Conservation (phyloP, 1,139 yeast species). For the Geotrichum phurueaensis region DNA sequence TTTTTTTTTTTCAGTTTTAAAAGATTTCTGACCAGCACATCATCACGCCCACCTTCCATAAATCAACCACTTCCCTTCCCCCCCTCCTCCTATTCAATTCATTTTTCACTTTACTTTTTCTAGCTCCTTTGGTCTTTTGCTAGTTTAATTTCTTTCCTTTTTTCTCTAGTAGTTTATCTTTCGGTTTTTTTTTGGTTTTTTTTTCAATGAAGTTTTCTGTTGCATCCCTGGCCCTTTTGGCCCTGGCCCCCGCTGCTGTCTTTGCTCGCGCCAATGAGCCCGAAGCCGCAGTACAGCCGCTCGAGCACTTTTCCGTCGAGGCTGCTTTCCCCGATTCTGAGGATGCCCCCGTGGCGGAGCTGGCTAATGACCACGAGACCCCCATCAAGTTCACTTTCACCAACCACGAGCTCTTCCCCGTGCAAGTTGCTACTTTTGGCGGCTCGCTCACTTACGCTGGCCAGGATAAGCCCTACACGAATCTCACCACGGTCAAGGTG, state of each 20-base stretch:
- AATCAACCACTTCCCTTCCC: not conserved
- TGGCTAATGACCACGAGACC: constrained; percentile 48
- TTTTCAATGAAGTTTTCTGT: constrained; percentile 8
- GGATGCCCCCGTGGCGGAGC: constrained; percentile 19
- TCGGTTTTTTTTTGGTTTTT: not conserved
- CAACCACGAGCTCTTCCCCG: constrained; percentile 52
- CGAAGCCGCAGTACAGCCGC: not conserved
- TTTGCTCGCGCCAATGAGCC: constrained; percentile 1
- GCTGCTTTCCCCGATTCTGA: constrained; percentile 15
- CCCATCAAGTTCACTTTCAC: constrained; percentile 50
- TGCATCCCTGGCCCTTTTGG: constrained; percentile 7
- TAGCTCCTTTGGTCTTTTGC: not conserved
- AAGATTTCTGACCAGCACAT: not conserved
- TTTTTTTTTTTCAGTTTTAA: not conserved
- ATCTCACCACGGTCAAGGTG: constrained; percentile 30
- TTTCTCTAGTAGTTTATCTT: no score
- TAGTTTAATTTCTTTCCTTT: not conserved
- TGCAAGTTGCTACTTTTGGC: constrained; percentile 64
- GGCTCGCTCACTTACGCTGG: constrained; percentile 58
- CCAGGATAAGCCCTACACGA: constrained; percentile 43
- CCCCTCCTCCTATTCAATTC: not conserved
- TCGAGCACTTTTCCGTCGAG: constrained; percentile 6
- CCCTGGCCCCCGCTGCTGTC: constrained; percentile 3
- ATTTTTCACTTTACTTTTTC: not conserved
- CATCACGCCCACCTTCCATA: not conserved